phyloP scores from a whole-genome alignment of 2,329 filamentous ascomycete species.

The Microdochium bolleyi region DNA sequence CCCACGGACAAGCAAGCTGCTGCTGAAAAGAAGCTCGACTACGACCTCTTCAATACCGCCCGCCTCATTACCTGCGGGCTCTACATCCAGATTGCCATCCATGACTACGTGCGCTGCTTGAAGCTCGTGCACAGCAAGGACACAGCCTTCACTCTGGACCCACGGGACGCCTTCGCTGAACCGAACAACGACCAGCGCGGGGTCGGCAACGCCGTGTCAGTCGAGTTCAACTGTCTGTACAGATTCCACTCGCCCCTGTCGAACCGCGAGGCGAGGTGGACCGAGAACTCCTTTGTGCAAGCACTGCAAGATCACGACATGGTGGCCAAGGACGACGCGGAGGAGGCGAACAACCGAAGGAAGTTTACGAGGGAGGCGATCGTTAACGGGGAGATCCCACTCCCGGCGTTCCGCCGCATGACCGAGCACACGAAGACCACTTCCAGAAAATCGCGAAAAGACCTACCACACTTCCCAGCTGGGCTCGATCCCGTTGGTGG shows the following conservation, averaged over 20 bases:
- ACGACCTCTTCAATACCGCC: slow-evolving; percentile 49
- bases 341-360: neutral
- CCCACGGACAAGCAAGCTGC: slow-evolving; percentile 22
- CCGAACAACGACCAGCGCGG: slow-evolving; percentile 36
- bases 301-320: neutral
- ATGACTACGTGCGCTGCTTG: slow-evolving; percentile 56
- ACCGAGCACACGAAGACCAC: slow-evolving; percentile 5
- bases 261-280: slow-evolving; percentile 53
- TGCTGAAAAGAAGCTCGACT: slow-evolving; percentile 30
- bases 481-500: neutral
- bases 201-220: slow-evolving; percentile 58
- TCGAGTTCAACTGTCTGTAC: slow-evolving; percentile 62
- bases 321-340: slow-evolving; percentile 29
- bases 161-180: slow-evolving; percentile 37
- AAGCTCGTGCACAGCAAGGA: slow-evolving; percentile 50
- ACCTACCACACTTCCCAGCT: neutral
- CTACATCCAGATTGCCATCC: slow-evolving; percentile 47
- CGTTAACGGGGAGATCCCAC: neutral
- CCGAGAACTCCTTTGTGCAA: slow-evolving; percentile 37
- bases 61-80: slow-evolving; percentile 44
- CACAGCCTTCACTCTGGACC: slow-evolving; percentile 55
- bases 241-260: slow-evolving; percentile 57
- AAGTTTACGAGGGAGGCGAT: slow-evolving; percentile 1
- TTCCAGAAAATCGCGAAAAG: neutral
- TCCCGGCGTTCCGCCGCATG: neutral